These are phyloP conservation scores for Spathaspora arborariae DNA, from an alignment of 805 yeast genomes.

Conservation along the genomic window DNA sequence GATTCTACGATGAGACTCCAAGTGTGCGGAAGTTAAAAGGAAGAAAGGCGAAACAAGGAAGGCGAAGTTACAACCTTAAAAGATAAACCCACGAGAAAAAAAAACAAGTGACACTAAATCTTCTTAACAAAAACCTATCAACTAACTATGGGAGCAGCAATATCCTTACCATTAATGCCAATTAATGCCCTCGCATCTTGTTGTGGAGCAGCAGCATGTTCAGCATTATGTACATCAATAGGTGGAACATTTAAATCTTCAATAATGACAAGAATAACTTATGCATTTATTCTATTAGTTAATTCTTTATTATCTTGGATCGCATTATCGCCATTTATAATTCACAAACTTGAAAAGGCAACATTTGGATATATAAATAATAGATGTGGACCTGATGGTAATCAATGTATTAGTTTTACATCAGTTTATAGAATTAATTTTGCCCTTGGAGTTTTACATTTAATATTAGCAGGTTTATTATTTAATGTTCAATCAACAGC, in stretches of 20 bases:
- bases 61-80: neutral
- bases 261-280: conserved; percentile 79
- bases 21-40: too few relatives aligned
- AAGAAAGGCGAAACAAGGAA: neutral
- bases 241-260: conserved; percentile 70
- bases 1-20: neutral
- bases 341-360: conserved; percentile 66
- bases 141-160: conserved; percentile 52
- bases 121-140: neutral
- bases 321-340: conserved; percentile 78
- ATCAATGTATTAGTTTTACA: conserved; percentile 81
- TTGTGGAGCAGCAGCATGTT: conserved; percentile 74
- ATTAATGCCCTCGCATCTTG: conserved; percentile 62
- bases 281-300: conserved; percentile 72
- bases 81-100: neutral
- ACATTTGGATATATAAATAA: conserved; percentile 66
- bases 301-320: conserved; percentile 90
- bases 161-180: conserved; percentile 70
- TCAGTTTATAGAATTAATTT: conserved; percentile 92
- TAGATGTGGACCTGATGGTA: conserved; percentile 68
- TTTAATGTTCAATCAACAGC: conserved; percentile 73
- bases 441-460: conserved; percentile 78
- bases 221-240: conserved; percentile 49
- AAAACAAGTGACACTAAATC: neutral
- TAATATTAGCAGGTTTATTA: conserved; percentile 62